Evolutionary conservation across 1,284 basidiomycete species (phyloP).

Genomic region (Exobasidium rhododendri): DNA sequence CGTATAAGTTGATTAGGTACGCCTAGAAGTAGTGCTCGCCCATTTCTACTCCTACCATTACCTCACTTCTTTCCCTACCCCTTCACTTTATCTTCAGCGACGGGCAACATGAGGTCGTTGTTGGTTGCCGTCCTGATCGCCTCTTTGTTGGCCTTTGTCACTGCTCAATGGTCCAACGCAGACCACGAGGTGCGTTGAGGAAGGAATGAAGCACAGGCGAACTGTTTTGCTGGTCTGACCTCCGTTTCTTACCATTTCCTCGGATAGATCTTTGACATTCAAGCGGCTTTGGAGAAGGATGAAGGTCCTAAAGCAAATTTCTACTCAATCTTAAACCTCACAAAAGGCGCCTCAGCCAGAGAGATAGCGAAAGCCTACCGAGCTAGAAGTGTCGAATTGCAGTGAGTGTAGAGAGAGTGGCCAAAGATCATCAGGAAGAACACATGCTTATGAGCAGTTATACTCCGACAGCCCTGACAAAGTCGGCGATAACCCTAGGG

Average conservation of each 20-base stretch:
- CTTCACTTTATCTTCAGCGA: no score
- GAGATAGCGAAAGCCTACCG: conserved; percentile 50
- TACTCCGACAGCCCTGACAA: conserved; percentile 40
- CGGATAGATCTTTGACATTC: conserved; percentile 49
- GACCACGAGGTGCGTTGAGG: neutral
- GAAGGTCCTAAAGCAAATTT: conserved; percentile 43
- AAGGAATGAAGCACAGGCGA: no score
- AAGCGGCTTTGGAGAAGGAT: conserved; percentile 38
- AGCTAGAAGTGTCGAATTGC: conserved; percentile 45
- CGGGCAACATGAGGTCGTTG: neutral
- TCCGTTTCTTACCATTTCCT: neutral
- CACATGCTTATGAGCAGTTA: neutral
- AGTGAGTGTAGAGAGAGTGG: conserved; percentile 23
- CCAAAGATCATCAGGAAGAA: neutral
- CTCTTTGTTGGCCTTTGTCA: neutral
- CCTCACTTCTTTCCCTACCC: no score
- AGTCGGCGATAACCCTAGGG: conserved; percentile 30
- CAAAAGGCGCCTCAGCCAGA: conserved; percentile 20
- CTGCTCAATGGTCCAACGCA: neutral
- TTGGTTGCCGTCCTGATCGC: neutral
- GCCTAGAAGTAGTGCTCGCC: no score
- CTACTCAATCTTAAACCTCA: conserved; percentile 45
- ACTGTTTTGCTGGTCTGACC: no score
- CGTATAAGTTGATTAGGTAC: no score
- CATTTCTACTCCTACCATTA: no score